These are phyloP conservation scores for Monilinia aucupariae DNA, from an alignment of 2,329 filamentous ascomycete species.

Conservation along the genomic window DNA sequence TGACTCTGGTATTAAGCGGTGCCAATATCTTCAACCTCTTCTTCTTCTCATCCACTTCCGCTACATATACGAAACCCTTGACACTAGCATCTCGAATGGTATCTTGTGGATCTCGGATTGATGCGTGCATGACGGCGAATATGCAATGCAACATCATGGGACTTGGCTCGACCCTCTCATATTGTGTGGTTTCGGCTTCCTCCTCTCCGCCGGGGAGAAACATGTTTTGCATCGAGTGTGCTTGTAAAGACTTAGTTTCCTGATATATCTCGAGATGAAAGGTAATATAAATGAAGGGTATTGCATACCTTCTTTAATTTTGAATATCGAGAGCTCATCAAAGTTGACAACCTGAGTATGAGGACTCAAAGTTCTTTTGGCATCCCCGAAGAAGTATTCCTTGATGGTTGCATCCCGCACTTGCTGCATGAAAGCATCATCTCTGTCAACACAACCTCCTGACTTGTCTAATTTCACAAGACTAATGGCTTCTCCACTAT, in stretches of 20 bases:
- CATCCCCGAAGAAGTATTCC: slow-evolving; percentile 90
- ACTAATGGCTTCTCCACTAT: slow-evolving; percentile 61
- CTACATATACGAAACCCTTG: slow-evolving; percentile 89
- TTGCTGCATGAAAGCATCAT: slow-evolving; percentile 67
- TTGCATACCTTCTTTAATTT: slow-evolving; percentile 52
- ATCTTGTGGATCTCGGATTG: slow-evolving; percentile 61
- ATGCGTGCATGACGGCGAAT: slow-evolving; percentile 77
- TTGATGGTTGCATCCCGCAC: slow-evolving; percentile 71
- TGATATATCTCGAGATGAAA: background rate
- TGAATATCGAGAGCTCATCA: slow-evolving; percentile 67
- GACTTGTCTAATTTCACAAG: slow-evolving; percentile 79
- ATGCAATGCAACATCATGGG: slow-evolving; percentile 72
- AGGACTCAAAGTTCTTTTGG: slow-evolving; percentile 71
- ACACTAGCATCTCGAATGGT: slow-evolving; percentile 75
- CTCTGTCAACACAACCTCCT: slow-evolving; percentile 74
- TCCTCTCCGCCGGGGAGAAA: slow-evolving; percentile 35
- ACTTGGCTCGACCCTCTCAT: slow-evolving; percentile 61
- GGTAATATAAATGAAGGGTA: background rate
- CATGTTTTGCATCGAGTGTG: slow-evolving; percentile 30
- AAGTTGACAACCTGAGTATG: slow-evolving; percentile 83
- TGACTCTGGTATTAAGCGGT: slow-evolving; percentile 76
- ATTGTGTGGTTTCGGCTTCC: slow-evolving; percentile 37
- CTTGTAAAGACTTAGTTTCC: slow-evolving; percentile 23
- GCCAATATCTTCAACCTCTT: slow-evolving; percentile 75
- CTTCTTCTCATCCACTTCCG: slow-evolving; percentile 82